These are phyloP conservation scores for Suhomyces bolitotheri DNA, from an alignment of 1,139 yeast genomes.

Conservation along the genomic window DNA sequence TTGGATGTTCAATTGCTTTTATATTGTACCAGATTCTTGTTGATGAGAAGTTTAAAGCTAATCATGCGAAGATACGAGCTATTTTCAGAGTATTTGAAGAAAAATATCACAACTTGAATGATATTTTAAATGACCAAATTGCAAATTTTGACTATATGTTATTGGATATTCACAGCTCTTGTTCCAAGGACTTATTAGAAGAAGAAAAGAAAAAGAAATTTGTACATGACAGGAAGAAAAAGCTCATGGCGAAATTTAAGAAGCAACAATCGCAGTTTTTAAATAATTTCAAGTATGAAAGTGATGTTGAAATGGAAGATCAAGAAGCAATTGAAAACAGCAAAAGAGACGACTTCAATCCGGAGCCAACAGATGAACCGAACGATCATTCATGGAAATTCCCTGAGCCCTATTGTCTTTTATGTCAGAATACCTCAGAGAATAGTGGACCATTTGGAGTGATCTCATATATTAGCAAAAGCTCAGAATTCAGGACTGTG, in stretches of 20 bases:
- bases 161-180: constrained; percentile 19
- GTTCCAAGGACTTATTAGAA: constrained; percentile 38
- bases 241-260: constrained; percentile 73
- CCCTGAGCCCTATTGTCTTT: constrained; percentile 80
- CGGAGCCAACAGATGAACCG: constrained; percentile 14
- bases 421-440: constrained; percentile 82
- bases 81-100: constrained; percentile 45
- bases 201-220: constrained; percentile 61
- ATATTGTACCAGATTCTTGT: constrained; percentile 45
- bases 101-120: constrained; percentile 26
- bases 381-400: constrained; percentile 55
- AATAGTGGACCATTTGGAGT: constrained; percentile 76
- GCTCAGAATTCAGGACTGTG: constrained; percentile 61
- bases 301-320: constrained; percentile 35
- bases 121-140: constrained; percentile 23
- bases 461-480: constrained; percentile 57
- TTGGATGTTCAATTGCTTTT: constrained; percentile 46
- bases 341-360: not conserved
- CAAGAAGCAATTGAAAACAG: constrained; percentile 2
- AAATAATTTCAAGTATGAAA: constrained; percentile 42
- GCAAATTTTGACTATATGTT: constrained; percentile 22
- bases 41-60: constrained; percentile 39
- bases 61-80: constrained; percentile 55
- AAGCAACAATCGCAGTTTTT: constrained; percentile 76
- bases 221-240: constrained; percentile 73